Evolutionary conservation across 2,329 filamentous ascomycete species (phyloP).

Genomic region (Sporothrix humicola): DNA sequence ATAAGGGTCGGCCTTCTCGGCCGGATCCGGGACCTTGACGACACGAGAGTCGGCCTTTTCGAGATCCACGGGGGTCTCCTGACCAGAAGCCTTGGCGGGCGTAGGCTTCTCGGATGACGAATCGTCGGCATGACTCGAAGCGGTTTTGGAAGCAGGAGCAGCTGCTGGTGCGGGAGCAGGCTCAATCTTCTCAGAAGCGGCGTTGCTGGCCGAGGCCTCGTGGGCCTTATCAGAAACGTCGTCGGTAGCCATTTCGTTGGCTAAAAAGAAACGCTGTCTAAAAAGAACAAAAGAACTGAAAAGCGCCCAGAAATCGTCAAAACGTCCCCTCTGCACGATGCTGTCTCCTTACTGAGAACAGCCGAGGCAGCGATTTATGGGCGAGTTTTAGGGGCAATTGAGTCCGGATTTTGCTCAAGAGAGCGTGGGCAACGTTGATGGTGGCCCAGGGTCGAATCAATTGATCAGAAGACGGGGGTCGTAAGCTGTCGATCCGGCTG

Average conservation of each 20-base stretch:
- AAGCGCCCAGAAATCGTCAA: neutral
- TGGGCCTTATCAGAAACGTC: constrained; percentile 36
- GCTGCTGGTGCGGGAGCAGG: neutral
- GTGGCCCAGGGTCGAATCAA: constrained; percentile 7
- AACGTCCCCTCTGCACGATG: constrained; percentile 15
- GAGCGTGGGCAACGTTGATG: neutral
- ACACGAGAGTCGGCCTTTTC: constrained; percentile 54
- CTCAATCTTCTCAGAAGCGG: constrained; percentile 24
- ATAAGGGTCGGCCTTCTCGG: constrained; percentile 56
- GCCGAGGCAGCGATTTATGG: neutral
- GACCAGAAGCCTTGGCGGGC: constrained; percentile 14
- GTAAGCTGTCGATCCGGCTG: neutral
- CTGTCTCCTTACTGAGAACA: constrained; percentile 12
- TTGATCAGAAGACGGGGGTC: constrained; percentile 50
- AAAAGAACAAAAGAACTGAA: neutral
- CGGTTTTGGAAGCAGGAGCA: constrained; percentile 40
- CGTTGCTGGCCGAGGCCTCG: constrained; percentile 34
- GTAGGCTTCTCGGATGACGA: constrained; percentile 39
- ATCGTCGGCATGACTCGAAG: constrained; percentile 47
- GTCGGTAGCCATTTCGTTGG: constrained; percentile 30
- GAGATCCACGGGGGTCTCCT: constrained; percentile 39
- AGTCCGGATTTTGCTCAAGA: constrained; percentile 7
- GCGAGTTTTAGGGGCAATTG: neutral
- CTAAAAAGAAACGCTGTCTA: neutral
- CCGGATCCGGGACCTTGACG: constrained; percentile 39